Percentiles rank a stretch among this genome's conserved stretches.
These are phyloP conservation scores for Calocybe cyanea DNA, from an alignment of 768 basidiomycete genomes.

Conservation along the genomic window DNA sequence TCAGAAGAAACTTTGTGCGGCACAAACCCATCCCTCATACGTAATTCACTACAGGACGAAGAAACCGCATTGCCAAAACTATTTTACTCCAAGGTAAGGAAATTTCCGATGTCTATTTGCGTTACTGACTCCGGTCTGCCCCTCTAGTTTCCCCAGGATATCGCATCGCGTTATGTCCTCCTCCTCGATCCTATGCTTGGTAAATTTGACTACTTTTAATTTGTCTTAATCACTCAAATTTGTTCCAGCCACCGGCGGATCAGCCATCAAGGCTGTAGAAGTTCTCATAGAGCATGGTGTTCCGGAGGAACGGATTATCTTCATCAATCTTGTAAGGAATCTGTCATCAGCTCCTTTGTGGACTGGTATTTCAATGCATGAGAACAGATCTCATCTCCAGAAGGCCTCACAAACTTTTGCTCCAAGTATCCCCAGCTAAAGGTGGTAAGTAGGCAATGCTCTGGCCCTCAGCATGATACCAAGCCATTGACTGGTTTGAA, in stretches of 20 bases:
- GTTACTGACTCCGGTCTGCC: background rate
- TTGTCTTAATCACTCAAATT: background rate
- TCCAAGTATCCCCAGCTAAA: conserved; percentile 68
- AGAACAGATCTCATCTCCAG: conserved; percentile 86
- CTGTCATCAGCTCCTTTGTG: background rate
- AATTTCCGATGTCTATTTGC: background rate
- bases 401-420: conserved; percentile 83
- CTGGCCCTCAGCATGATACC: background rate
- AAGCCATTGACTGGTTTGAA: background rate
- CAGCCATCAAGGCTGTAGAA: conserved; percentile 96
- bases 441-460: conserved; percentile 52
- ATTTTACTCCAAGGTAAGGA: conserved; percentile 79
- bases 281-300: conserved; percentile 90
- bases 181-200: conserved; percentile 98
- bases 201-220: conserved; percentile 28
- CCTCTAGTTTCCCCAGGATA: conserved; percentile 84
- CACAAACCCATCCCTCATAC: background rate
- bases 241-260: conserved; percentile 82
- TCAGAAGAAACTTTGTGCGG: conserved; percentile 1
- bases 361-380: background rate
- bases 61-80: conserved; percentile 91
- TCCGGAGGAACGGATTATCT: conserved; percentile 91
- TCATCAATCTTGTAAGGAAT: conserved; percentile 79
- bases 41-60: conserved; percentile 63
- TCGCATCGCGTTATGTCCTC: conserved; percentile 85